These are phyloP conservation scores for Purpureocillium takamizusanense DNA, from an alignment of 2,329 filamentous ascomycete genomes.

Conservation along the genomic window DNA sequence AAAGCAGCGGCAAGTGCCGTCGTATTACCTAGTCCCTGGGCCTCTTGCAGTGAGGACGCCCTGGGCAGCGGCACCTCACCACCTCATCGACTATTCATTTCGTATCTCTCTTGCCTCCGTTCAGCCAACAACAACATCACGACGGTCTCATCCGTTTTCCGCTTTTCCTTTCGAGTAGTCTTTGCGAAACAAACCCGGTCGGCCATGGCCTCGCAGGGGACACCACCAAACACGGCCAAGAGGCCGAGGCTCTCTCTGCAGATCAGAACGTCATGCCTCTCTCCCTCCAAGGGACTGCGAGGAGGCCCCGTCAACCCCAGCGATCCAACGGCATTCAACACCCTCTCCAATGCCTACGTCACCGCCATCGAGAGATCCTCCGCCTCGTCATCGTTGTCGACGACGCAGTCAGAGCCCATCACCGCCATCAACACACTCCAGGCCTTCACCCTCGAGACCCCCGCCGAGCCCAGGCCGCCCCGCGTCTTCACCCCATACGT, in stretches of 20 bases:
- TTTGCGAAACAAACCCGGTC: not conserved
- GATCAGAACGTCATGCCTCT: slow-evolving; percentile 35
- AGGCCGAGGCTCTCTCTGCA: slow-evolving; percentile 49
- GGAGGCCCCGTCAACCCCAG: slow-evolving; percentile 37
- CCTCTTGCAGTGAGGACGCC: no score
- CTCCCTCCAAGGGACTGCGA: slow-evolving; percentile 24
- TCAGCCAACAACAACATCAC: not conserved
- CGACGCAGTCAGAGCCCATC: slow-evolving; percentile 34
- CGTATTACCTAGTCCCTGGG: no score
- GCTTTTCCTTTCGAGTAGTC: not conserved
- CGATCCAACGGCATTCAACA: slow-evolving; percentile 57
- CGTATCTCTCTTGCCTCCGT: no score
- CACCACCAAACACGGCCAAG: slow-evolving; percentile 20
- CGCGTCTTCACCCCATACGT: slow-evolving; percentile 34
- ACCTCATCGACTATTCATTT: no score
- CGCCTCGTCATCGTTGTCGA: no score
- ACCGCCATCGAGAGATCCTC: slow-evolving; percentile 52
- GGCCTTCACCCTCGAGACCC: slow-evolving; percentile 20
- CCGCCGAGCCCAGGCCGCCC: slow-evolving; percentile 18
- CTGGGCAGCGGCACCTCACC: no score
- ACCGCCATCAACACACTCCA: slow-evolving; percentile 38
- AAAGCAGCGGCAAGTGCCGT: no score
- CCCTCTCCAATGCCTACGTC: slow-evolving; percentile 55
- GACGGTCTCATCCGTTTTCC: no score
- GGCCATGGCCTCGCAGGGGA: slow-evolving; percentile 14